phyloP scores from a whole-genome alignment of 352 stramenopile species.

The Bremia lactucae region DNA sequence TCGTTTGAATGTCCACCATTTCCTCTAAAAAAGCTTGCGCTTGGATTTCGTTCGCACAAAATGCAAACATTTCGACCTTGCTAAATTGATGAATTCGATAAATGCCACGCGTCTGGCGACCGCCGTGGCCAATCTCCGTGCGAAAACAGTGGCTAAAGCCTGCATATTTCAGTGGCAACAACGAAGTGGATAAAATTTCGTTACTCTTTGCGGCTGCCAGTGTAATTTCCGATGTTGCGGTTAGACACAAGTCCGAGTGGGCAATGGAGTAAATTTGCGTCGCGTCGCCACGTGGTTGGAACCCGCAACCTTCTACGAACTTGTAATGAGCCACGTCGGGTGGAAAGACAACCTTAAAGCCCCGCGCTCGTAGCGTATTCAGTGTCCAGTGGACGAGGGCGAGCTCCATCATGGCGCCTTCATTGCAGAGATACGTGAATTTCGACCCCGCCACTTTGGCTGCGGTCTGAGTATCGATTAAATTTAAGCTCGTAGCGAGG shows the following conservation, averaged over 20 bases:
- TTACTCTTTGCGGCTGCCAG: slow-evolving; percentile 70
- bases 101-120: slow-evolving; percentile 60
- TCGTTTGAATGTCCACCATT: slow-evolving; percentile 68
- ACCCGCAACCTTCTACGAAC: slow-evolving; percentile 77
- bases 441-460: slow-evolving; percentile 69
- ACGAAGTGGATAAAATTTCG: slow-evolving; percentile 41
- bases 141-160: slow-evolving; percentile 85
- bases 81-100: slow-evolving; percentile 87
- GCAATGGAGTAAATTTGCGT: slow-evolving; percentile 84
- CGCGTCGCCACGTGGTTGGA: slow-evolving; percentile 76
- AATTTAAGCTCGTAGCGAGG: slow-evolving; percentile 45
- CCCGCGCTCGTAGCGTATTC: slow-evolving; percentile 46
- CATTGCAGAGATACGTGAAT: slow-evolving; percentile 81
- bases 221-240: slow-evolving; percentile 82
- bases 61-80: slow-evolving; percentile 87
- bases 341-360: slow-evolving; percentile 67
- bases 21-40: slow-evolving; percentile 63
- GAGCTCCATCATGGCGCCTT: slow-evolving; percentile 82
- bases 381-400: slow-evolving; percentile 77
- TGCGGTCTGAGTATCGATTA: slow-evolving; percentile 64
- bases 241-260: slow-evolving; percentile 76
- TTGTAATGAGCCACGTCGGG: slow-evolving; percentile 77
- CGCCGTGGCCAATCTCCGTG: slow-evolving; percentile 75
- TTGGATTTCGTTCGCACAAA: slow-evolving; percentile 59
- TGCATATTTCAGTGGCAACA: slow-evolving; percentile 63